Evolutionary conservation across 208 protist species (phyloP).

Genomic region (Porcisia hertigi): DNA sequence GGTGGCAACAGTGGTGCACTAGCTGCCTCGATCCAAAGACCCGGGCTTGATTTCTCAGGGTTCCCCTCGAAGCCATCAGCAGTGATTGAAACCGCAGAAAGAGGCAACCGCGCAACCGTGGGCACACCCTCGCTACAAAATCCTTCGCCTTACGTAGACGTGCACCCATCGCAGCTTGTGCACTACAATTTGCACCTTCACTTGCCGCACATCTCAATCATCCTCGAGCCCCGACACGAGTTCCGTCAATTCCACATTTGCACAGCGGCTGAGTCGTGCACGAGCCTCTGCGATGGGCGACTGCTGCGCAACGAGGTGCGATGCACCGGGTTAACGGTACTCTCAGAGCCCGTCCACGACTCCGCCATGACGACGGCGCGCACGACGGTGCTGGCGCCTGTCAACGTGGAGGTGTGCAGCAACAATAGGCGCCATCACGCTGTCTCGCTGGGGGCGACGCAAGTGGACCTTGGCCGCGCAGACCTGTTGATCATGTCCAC

Average conservation of each 20-base stretch:
- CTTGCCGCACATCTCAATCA: constrained; percentile 24
- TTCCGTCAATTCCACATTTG: constrained; percentile 23
- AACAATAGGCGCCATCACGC: constrained; percentile 44
- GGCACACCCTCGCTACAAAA: background rate
- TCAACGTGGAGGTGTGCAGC: constrained; percentile 32
- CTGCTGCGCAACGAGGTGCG: constrained; percentile 27
- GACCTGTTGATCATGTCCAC: constrained; percentile 42
- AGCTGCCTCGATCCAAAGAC: background rate
- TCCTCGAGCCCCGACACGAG: constrained; percentile 24
- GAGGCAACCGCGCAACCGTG: background rate
- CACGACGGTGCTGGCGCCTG: constrained; percentile 50
- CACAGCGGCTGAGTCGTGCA: constrained; percentile 17
- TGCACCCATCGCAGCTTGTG: constrained; percentile 2
- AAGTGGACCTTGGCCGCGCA: constrained; percentile 40
- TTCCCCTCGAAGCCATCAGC: background rate
- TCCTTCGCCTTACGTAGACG: background rate
- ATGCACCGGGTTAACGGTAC: constrained; percentile 24
- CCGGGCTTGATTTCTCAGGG: background rate
- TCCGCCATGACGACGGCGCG: constrained; percentile 36
- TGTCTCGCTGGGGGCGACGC: constrained; percentile 30
- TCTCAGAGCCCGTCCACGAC: constrained; percentile 30
- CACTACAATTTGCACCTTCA: constrained; percentile 27
- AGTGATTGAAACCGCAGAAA: background rate
- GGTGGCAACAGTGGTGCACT: background rate
- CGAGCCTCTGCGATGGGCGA: constrained; percentile 17